These are phyloP conservation scores for Didymella pomorum DNA, from an alignment of 2,329 filamentous ascomycete species.

Conservation along the genomic window DNA sequence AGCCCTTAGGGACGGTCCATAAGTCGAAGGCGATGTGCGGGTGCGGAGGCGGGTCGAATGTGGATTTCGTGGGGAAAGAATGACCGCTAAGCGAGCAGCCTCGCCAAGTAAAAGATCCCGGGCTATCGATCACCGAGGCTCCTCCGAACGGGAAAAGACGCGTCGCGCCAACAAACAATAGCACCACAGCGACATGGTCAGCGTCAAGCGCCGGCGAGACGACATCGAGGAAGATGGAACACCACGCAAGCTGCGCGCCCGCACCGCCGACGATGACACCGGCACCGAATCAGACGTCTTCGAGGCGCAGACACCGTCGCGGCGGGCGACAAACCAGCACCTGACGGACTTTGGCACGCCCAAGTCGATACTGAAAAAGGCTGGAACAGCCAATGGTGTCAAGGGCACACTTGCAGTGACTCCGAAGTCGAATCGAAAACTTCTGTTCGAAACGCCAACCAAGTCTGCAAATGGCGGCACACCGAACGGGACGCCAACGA, in stretches of 20 bases:
- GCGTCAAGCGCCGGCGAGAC: conserved; percentile 44
- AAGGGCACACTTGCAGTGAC: conserved; percentile 42
- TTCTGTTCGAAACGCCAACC: conserved; percentile 57
- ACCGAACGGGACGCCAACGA: conserved; percentile 64
- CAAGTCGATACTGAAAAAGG: conserved; percentile 47
- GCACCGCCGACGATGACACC: conserved; percentile 23
- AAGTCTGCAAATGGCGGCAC: conserved; percentile 48
- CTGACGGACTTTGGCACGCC: conserved; percentile 41
- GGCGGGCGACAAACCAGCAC: conserved; percentile 32
- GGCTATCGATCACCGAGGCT: conserved; percentile 15
- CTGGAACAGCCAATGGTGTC: conserved; percentile 29
- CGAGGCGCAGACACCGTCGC: conserved; percentile 44
- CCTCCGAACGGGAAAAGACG: conserved; percentile 14
- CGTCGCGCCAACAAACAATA: conserved; percentile 14
- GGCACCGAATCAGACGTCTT: conserved; percentile 28
- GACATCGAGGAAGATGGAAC: conserved; percentile 32
- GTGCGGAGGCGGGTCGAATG: conserved; percentile 13
- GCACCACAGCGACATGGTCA: conserved; percentile 35
- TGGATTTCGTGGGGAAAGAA: conserved; percentile 20
- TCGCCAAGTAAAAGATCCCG: conserved; percentile 12
- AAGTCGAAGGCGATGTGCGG: conserved; percentile 3
- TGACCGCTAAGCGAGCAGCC: conserved; percentile 6
- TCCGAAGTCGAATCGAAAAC: conserved; percentile 55
- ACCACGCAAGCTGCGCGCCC: conserved; percentile 41
- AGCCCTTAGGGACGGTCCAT: background rate